Evolutionary conservation across 768 basidiomycete species (phyloP), one percentile per base, ranked within the genome.

Genomic region (Mycena metata): DNA sequence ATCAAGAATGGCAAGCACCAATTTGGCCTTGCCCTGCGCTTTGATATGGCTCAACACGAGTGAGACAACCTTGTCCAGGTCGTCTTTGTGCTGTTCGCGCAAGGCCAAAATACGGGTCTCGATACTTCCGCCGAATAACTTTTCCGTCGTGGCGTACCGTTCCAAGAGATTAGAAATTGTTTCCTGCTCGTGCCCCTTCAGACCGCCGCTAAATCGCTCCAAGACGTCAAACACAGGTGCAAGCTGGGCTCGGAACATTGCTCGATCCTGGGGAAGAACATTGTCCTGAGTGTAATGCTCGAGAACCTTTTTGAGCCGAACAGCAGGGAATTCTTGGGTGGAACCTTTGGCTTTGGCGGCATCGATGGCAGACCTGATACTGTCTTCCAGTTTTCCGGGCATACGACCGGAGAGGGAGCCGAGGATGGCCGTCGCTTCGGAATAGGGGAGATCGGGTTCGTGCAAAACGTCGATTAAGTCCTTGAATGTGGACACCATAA

Each of bases 11-110:
- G 90, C 87, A 54, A 97, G 85, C 49, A 98, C 87, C 56, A 99
- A 86, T 77, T 94, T 96, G 71, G 90, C 90, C 84, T 99, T 99
- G 82, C 92, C 90, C 71, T 93, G 92, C 10, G 95, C 96, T 81
- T 96, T 97, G 83, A 96, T 95, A 80, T 99, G 98, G 65, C 96
- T 97, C 58, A 99, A 86, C 19, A 99, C 95, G 35, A 96, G 83
- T 51, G 86, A 86, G 51, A 92, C 91, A 39, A 94, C 98, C 65
- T 91, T 90, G 79, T 98, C 96, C 42, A 98, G 89, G 72, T 96
- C 86, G 69, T 96, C 95, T 82, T 96, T 97, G 85, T 96, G 80
- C 73, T 96, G 91, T 58, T 99, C 98, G 61, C 98, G 89, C 45
- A 99, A 88, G 57, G 90, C 87, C 65, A 99, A 85, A 56, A 99